phyloP scores from a whole-genome alignment of 176 grass and related monocot species.

The Lolium multiflorum region DNA sequence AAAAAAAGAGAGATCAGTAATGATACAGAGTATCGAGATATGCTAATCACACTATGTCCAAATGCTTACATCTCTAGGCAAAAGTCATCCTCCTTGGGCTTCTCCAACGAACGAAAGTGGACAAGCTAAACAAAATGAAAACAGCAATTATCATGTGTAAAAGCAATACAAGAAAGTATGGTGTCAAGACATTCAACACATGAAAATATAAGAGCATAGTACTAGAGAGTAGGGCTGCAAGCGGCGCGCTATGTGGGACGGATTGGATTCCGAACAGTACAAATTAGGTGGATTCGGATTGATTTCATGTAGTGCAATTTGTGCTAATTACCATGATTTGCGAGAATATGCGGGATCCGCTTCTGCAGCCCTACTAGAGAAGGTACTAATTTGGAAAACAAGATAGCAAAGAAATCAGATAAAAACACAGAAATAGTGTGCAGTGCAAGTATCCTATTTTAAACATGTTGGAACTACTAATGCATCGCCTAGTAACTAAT shows the following conservation, averaged over 20 bases:
- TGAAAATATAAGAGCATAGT: background rate
- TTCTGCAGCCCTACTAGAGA: background rate
- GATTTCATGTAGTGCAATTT: too few species aligned
- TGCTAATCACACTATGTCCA: constrained; percentile 29
- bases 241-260: too few species aligned
- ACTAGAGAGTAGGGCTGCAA: background rate
- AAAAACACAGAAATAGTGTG: constrained; percentile 15
- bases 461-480: constrained; percentile 6
- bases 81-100: constrained; percentile 96
- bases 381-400: constrained; percentile 31
- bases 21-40: constrained; percentile 19
- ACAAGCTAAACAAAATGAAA: constrained; percentile 76
- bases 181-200: background rate
- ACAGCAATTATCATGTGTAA: constrained; percentile 35
- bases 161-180: constrained; percentile 6
- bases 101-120: constrained; percentile 91
- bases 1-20: constrained; percentile 33
- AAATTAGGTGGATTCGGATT: too few species aligned
- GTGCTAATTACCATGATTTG: too few species aligned
- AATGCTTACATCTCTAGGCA: constrained; percentile 86
- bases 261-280: too few species aligned
- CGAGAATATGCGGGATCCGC: too few species aligned
- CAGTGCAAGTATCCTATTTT: background rate
- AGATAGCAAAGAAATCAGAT: constrained; percentile 27
- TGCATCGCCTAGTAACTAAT: background rate